Evolutionary conservation across 768 basidiomycete species (phyloP), one percentile per base, ranked within the genome.

Genomic region (Boletus speciosus): DNA sequence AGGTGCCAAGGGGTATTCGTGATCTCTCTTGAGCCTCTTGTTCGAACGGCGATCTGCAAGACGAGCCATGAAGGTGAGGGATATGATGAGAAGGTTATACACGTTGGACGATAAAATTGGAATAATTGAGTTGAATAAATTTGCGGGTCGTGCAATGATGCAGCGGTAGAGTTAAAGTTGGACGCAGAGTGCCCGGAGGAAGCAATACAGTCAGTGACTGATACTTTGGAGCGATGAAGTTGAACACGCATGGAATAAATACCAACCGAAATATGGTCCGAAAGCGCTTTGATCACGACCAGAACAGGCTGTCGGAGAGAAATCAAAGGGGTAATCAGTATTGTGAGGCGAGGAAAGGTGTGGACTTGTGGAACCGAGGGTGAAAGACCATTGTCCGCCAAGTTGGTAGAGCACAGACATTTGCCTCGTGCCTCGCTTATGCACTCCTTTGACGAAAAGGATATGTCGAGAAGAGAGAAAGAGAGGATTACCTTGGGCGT

Each of bases 11-110:
- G 67, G 57, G 57, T 68, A 61, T 51, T 62, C 59, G 61, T 52
- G 44, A 57, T 70, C 64, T 69, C 71, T 72, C 70, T 75, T 79
- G 64, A 70, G 76, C 72, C 70, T 80, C 74, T 76, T 81, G 74
- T 58, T 67, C 34, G 70, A 73, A 63, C 68, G 67, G 51, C 68
- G 70, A 51, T 77, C 74, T 74, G 74, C 56, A 35, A 75, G 69
- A 19, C 66, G 71, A 54, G 74, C 67, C 70, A 80, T 71, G 66
- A 72, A 71, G 57, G 43, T 25, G 42, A 50, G 27, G 32, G 67
- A 68, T 66, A 73, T 74, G 49, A 55, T 61, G 56, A 60, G 58
- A 47, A 50, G 52, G 47, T 53, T 49, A 40, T 47, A 51, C 52
- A 47, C 25, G 59, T 45, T 31, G 10, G 10, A 16, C 23, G 23